Evolutionary conservation across 768 basidiomycete genomes (phyloP).

Genomic region (Mycena alexandri): DNA sequence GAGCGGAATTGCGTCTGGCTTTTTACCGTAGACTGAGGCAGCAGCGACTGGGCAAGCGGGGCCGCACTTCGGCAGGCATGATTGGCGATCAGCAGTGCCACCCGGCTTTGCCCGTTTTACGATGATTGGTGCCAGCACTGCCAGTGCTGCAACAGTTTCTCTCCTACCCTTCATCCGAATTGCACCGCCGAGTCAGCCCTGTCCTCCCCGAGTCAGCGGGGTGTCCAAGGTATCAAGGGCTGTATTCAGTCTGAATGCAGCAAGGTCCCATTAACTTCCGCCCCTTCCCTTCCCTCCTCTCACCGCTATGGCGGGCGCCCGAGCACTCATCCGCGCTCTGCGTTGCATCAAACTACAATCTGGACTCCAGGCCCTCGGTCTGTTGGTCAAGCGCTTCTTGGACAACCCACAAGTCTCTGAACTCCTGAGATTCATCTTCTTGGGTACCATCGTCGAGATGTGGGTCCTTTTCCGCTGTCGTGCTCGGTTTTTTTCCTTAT

Average conservation of each 20-base stretch:
- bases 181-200: constrained; percentile 1
- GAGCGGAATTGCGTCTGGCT: no score
- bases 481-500: background rate
- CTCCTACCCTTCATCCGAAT: background rate
- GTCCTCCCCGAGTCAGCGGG: constrained; percentile 1
- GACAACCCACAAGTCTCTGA: constrained; percentile 36
- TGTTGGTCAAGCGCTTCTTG: constrained; percentile 19
- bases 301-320: constrained; percentile 21
- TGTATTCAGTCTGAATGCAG: background rate
- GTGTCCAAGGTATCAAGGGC: background rate
- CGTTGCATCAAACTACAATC: constrained; percentile 20
- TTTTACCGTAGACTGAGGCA: no score
- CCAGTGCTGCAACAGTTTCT: background rate
- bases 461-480: background rate
- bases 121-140: no score
- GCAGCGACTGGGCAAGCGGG: no score
- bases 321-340: constrained; percentile 25
- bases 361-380: constrained; percentile 7
- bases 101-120: no score
- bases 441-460: constrained; percentile 39
- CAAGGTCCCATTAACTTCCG: background rate
- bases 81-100: no score
- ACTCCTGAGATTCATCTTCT: constrained; percentile 35
- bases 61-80: no score
- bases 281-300: background rate